Base-by-base conservation (phyloP, 306 rosid genomes). In the Cicer pinnatifidum region DNA sequence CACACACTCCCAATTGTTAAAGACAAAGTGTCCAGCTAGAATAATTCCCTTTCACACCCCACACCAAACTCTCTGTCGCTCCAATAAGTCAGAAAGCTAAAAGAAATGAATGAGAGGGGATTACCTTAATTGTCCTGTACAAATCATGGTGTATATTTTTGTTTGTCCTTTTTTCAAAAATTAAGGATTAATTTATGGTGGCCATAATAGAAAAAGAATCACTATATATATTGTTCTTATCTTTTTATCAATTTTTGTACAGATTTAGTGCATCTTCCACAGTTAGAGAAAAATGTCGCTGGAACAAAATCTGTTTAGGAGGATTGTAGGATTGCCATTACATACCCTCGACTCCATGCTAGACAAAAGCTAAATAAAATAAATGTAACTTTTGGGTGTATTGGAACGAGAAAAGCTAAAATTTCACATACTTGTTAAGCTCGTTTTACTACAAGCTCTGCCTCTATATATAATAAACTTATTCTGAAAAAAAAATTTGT, bases 21-120 rank as follows among this genome's bases (percentile, higher is more conserved):
- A 58, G 82, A 67, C 84, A 82, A 63, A 72, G 59, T 83, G 59
- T 83, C 89, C 90, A 84, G 91, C 86, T 59, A 78, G 78, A 82
- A 80, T 51, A 80, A 43, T 78, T 59, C 79, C 70, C 59, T 11
- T 23, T 65, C 23, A 13, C 68, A 52, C 77, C 82, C 84, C 79
- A 84, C 39, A 45, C 53, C 86, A 54, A 80, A 76, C 84, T 75
- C 66, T 68, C 72, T 84, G 80, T 77, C 84, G 61, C 80, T 80
- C 46, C 84, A 53, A 64, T 62, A 72, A 60, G 71, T 68, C 74
- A 45, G 66, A 75, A 72, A 66, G 78, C 41, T 53, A 39, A 72
- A 72, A 72, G 82, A 80, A 80, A 80, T 54, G 54, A 73, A 73
- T 81, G 13, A 59, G 45, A n/a, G 76, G 8, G 65, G 84, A 48